A percentile compares a stretch with the other conserved stretches of the same genome.
Conservation (phyloP, 768 basidiomycete species). For the Mycena capillaripes region DNA sequence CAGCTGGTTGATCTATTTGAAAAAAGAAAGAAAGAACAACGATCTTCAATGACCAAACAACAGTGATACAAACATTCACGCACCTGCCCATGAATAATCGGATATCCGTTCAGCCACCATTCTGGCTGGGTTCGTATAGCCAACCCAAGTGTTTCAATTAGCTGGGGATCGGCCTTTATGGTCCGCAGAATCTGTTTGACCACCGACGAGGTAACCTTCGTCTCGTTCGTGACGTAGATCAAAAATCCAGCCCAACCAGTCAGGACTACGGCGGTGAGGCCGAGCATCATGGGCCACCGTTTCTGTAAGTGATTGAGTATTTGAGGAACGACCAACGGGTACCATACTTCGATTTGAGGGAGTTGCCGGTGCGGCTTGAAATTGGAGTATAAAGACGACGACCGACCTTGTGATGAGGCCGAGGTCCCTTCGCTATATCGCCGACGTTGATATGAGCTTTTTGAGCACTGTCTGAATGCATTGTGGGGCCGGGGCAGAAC, state of each 20-base stretch:
- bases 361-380: conserved; percentile 25
- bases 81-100: conserved; percentile 78
- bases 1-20: conserved; percentile 74
- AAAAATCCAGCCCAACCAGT: conserved; percentile 79
- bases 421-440: conserved; percentile 14
- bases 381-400: conserved; percentile 34
- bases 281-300: conserved; percentile 72
- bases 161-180: conserved; percentile 63
- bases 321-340: not conserved
- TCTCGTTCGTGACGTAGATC: conserved; percentile 80
- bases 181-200: conserved; percentile 75
- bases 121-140: conserved; percentile 74
- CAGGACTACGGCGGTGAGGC: conserved; percentile 64
- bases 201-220: conserved; percentile 82
- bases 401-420: conserved; percentile 10
- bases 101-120: conserved; percentile 86
- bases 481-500: conserved; percentile 12
- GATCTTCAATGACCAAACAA: not conserved
- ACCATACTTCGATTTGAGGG: conserved; percentile 36
- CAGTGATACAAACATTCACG: conserved; percentile 42
- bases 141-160: conserved; percentile 72
- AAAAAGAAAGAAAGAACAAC: no score
- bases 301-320: conserved; percentile 44
- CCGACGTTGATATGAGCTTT: not conserved
- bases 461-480: conserved; percentile 4